Percentiles rank a stretch among this genome's conserved stretches.
Conservation (phyloP, 139 green algal species). For the Ettlia oleoabundans region DNA sequence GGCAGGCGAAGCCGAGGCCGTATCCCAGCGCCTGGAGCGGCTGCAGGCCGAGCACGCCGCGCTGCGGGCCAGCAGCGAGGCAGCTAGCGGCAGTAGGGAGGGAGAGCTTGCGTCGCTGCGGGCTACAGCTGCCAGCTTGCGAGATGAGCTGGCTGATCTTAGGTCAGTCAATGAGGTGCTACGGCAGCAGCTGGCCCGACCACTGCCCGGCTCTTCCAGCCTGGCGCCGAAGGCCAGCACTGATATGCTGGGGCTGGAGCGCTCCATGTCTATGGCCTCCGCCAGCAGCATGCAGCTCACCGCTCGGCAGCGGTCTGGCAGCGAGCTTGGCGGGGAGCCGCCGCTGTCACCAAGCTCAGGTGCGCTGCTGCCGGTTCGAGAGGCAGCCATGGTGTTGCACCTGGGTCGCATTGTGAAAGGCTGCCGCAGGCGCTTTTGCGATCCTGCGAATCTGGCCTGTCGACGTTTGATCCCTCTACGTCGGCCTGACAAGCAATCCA, state of each 20-base stretch:
- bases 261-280: background rate
- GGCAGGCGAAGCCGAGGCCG: background rate
- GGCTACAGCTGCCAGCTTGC: slow-evolving; percentile 30
- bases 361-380: too few species aligned
- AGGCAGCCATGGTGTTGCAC: too few species aligned
- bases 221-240: background rate
- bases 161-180: slow-evolving; percentile 12
- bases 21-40: slow-evolving; percentile 13
- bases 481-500: too few species aligned
- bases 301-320: background rate
- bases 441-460: too few species aligned
- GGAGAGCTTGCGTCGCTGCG: slow-evolving; percentile 36
- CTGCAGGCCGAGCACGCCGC: slow-evolving; percentile 32
- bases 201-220: background rate
- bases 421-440: too few species aligned
- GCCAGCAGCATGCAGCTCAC: background rate
- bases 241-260: background rate
- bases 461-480: too few species aligned
- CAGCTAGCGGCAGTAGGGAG: slow-evolving; percentile 28
- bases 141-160: slow-evolving; percentile 42
- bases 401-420: too few species aligned
- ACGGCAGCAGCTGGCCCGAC: slow-evolving; percentile 9
- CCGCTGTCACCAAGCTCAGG: too few species aligned
- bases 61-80: background rate
- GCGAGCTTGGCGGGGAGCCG: background rate